Percentiles rank a stretch among this genome's conserved stretches.
phyloP scores from a whole-genome alignment of 2,329 filamentous ascomycete species.

The Onygenales sp. region DNA sequence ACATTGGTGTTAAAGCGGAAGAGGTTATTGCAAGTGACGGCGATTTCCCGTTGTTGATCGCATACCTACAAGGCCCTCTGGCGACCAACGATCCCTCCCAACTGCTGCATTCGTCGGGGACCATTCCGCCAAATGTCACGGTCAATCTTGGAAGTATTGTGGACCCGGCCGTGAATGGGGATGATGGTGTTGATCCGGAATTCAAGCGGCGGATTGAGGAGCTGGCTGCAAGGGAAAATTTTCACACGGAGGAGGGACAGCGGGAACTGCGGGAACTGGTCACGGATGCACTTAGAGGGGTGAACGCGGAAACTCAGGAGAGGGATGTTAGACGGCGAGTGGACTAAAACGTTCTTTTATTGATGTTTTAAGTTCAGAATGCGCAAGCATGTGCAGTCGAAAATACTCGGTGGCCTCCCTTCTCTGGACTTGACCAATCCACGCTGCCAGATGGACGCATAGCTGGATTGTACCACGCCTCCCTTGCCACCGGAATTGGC shows the following conservation, averaged over 20 bases:
- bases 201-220: slow-evolving; percentile 83
- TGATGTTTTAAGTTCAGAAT: not conserved
- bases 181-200: slow-evolving; percentile 60
- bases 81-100: slow-evolving; percentile 20
- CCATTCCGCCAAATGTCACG: slow-evolving; percentile 64
- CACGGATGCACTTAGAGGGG: slow-evolving; percentile 64
- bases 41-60: slow-evolving; percentile 65
- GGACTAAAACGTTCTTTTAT: slow-evolving; percentile 34
- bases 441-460: no score
- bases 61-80: slow-evolving; percentile 51
- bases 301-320: slow-evolving; percentile 50
- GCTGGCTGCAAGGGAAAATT: slow-evolving; percentile 72
- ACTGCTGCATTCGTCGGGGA: slow-evolving; percentile 43
- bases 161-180: slow-evolving; percentile 45
- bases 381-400: not conserved
- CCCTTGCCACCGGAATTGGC: no score
- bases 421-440: no score
- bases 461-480: no score
- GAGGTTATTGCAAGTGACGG: slow-evolving; percentile 73
- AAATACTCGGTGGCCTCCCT: no score
- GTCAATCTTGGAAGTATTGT: slow-evolving; percentile 70
- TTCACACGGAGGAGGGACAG: slow-evolving; percentile 72
- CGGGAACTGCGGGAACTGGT: slow-evolving; percentile 68
- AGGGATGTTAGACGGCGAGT: slow-evolving; percentile 56
- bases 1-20: slow-evolving; percentile 67